A percentile compares a stretch with the other conserved stretches of the same genome.
Conservation (phyloP, 331 rosid species). For the Spiraea crenata region DNA sequence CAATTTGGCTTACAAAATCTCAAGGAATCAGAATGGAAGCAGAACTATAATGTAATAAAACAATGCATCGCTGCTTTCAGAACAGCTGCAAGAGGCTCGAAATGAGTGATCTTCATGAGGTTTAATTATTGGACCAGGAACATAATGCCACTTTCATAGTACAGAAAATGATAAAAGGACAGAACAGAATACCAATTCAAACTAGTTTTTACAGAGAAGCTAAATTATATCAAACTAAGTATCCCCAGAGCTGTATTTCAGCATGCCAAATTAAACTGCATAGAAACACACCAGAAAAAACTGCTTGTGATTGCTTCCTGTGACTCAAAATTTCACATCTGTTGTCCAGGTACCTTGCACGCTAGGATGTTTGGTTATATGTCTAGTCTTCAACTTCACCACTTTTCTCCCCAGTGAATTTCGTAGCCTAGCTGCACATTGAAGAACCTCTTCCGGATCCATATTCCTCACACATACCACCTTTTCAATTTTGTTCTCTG, state of each 20-base stretch:
- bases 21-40: too few relatives aligned
- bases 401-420: slow-evolving; percentile 90
- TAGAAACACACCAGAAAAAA: slow-evolving; percentile 13
- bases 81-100: too few relatives aligned
- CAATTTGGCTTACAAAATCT: too few relatives aligned
- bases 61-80: too few relatives aligned
- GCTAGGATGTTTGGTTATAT: slow-evolving; percentile 73
- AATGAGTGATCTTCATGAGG: neutral
- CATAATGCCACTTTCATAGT: neutral
- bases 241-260: neutral
- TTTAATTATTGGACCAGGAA: slow-evolving; percentile 1
- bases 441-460: slow-evolving; percentile 72
- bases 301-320: slow-evolving; percentile 23
- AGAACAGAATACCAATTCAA: neutral
- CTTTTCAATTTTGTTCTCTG: slow-evolving; percentile 64
- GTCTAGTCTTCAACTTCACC: slow-evolving; percentile 81
- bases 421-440: slow-evolving; percentile 67
- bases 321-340: slow-evolving; percentile 45
- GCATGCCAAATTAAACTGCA: neutral
- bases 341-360: slow-evolving; percentile 98
- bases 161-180: neutral
- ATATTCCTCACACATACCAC: slow-evolving; percentile 82
- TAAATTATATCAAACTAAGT: neutral
- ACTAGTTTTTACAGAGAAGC: neutral
- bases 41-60: too few relatives aligned